These are phyloP conservation scores for Betula pendula DNA, from an alignment of 306 rosid genomes.

Conservation along the genomic window DNA sequence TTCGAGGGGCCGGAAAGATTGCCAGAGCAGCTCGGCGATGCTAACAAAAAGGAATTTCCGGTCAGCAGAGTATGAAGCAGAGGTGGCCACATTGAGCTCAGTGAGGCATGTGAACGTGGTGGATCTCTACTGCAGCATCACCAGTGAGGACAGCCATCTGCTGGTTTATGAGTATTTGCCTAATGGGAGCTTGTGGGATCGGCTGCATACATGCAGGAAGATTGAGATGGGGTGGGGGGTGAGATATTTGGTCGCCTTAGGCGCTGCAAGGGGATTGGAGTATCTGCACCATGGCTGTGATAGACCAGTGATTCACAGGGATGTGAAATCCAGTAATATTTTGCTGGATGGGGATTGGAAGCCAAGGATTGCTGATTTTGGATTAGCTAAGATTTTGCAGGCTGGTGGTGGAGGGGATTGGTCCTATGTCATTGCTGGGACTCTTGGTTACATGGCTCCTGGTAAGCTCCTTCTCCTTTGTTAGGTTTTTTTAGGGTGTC, in stretches of 20 bases:
- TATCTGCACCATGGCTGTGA: conserved; percentile 81
- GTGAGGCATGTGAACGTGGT: conserved; percentile 89
- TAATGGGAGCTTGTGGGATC: conserved; percentile 88
- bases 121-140: conserved; percentile 84
- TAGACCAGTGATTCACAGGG: conserved; percentile 78
- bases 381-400: conserved; percentile 77
- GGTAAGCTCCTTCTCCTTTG: conserved; percentile 43
- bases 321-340: conserved; percentile 87
- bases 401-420: conserved; percentile 61
- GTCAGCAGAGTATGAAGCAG: conserved; percentile 70
- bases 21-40: conserved; percentile 60
- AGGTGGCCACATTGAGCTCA: conserved; percentile 84
- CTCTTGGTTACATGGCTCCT: conserved; percentile 87
- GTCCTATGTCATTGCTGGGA: conserved; percentile 76
- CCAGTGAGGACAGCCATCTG: conserved; percentile 81
- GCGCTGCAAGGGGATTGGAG: conserved; percentile 90
- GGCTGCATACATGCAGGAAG: conserved; percentile 58
- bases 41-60: conserved; percentile 35
- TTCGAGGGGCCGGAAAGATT: conserved; percentile 30
- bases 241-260: conserved; percentile 75
- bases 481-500: too few relatives aligned
- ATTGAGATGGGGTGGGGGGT: conserved; percentile 72
- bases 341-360: conserved; percentile 75
- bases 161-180: conserved; percentile 88
- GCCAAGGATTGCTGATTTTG: conserved; percentile 91